phyloP scores from a whole-genome alignment of 345 rosid genomes.

The Corchorus capsularis region DNA sequence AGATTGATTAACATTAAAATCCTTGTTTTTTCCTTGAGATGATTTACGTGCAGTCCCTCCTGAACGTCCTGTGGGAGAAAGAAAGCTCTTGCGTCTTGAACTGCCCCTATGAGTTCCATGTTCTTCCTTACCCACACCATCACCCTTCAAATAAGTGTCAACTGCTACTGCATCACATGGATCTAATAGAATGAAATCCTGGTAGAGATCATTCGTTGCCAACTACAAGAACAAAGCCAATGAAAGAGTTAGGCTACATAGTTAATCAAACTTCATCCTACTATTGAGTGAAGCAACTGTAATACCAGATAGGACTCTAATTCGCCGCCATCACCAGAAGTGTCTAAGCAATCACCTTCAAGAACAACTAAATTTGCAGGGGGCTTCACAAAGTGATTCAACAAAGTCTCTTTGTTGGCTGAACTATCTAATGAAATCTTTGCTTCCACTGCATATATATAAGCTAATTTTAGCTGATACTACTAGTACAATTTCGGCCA shows the following conservation, averaged over 20 bases:
- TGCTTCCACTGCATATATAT: conserved; percentile 59
- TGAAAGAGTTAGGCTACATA: conserved; percentile 16
- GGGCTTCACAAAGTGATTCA: conserved; percentile 74
- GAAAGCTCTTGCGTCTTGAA: conserved; percentile 54
- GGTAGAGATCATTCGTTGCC: conserved; percentile 79
- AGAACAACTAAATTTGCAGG: conserved; percentile 94
- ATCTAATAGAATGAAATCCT: conserved; percentile 82
- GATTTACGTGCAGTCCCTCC: conserved; percentile 67
- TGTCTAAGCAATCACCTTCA: conserved; percentile 90
- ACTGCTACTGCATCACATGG: conserved; percentile 70
- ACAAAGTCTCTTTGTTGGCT: conserved; percentile 47
- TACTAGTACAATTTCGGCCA: conserved; percentile 10
- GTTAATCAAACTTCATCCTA: conserved; percentile 18
- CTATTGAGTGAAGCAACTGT: conserved; percentile 21
- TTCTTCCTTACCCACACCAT: conserved; percentile 46
- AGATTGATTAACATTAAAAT: conserved; percentile 42
- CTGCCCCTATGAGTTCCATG: conserved; percentile 42
- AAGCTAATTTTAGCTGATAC: conserved; percentile 16
- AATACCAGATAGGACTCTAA: conserved; percentile 94
- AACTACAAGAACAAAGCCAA: conserved; percentile 56
- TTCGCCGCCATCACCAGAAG: conserved; percentile 74
- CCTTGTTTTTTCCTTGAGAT: conserved; percentile 54
- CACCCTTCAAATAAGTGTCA: conserved; percentile 50
- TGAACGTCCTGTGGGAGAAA: conserved; percentile 57
- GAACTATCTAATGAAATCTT: conserved; percentile 75